phyloP scores from a whole-genome alignment of 2,329 filamentous ascomycete species.

The Ascochyta koolunga region DNA sequence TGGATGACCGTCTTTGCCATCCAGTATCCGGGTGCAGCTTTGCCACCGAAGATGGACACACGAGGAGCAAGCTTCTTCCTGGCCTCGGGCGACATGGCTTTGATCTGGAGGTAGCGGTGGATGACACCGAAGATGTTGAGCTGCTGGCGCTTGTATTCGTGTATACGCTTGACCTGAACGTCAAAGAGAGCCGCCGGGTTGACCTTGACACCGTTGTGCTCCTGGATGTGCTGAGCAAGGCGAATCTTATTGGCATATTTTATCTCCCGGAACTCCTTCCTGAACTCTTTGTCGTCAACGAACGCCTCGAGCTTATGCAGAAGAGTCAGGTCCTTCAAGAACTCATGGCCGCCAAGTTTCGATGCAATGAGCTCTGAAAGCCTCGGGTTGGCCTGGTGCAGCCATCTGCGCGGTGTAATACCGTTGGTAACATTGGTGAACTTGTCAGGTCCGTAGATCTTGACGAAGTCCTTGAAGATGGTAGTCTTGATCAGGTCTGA shows the following conservation, averaged over 20 bases:
- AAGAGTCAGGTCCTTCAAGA: conserved; percentile 87
- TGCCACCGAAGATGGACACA: conserved; percentile 96
- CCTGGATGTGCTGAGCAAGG: conserved; percentile 89
- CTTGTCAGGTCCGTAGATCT: conserved; percentile 93
- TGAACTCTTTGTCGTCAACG: conserved; percentile 86
- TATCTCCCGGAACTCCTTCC: conserved; percentile 94
- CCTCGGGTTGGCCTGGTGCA: conserved; percentile 95
- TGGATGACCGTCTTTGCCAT: conserved; percentile 99
- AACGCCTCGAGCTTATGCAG: conserved; percentile 85
- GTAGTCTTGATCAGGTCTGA: conserved; percentile 98
- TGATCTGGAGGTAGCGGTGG: conserved; percentile 88
- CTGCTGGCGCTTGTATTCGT: conserved; percentile 99
- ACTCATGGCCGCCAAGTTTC: conserved; percentile 82
- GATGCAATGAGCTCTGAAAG: conserved; percentile 90
- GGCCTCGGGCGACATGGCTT: conserved; percentile 81
- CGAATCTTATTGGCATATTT: conserved; percentile 95
- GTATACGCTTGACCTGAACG: conserved; percentile 97
- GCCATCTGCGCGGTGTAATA: conserved; percentile 93
- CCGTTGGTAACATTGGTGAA: conserved; percentile 99
- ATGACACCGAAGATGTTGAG: conserved; percentile 99
- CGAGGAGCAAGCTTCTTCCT: conserved; percentile 85
- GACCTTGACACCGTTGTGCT: conserved; percentile 77
- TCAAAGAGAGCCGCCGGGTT: conserved; percentile 91
- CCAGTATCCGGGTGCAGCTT: conserved; percentile 98
- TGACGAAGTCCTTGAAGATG: conserved; percentile 99